Percentiles rank a stretch among this genome's conserved stretches.
Conservation (phyloP, 805 yeast genomes). For the Zygotorulaspora chibaensis region DNA sequence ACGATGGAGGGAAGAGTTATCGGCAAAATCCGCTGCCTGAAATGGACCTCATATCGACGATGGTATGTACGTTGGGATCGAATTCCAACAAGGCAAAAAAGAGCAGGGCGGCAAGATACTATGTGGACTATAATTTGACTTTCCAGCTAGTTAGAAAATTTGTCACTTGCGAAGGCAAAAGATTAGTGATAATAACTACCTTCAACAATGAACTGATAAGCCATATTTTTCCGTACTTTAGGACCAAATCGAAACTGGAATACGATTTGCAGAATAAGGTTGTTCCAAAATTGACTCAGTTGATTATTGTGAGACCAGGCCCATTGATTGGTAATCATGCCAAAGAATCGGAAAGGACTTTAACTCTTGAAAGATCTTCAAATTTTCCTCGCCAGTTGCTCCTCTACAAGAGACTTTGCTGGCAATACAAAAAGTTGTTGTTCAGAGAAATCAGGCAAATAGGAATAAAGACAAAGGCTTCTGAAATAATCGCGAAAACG, state of each 20-base stretch:
- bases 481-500: constrained; percentile 19
- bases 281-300: constrained; percentile 10
- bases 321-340: constrained; percentile 27
- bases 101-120: constrained; percentile 10
- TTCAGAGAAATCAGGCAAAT: constrained; percentile 11
- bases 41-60: constrained; percentile 12
- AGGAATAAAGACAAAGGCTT: constrained; percentile 16
- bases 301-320: constrained; percentile 28
- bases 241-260: constrained; percentile 21
- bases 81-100: constrained; percentile 11
- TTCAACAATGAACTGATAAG: constrained; percentile 21
- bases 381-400: constrained; percentile 7
- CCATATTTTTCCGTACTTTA: constrained; percentile 19
- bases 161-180: constrained; percentile 14
- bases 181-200: constrained; percentile 22
- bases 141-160: constrained; percentile 15
- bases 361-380: constrained; percentile 4
- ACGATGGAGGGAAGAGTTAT: background rate
- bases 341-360: constrained; percentile 3
- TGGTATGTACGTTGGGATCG: constrained; percentile 23
- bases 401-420: constrained; percentile 12
- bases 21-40: constrained; percentile 5
- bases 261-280: constrained; percentile 12
- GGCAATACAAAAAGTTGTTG: constrained; percentile 13
- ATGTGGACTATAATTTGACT: constrained; percentile 22